phyloP scores from a whole-genome alignment of 352 stramenopile genomes.

The Blastocystis hominis region DNA sequence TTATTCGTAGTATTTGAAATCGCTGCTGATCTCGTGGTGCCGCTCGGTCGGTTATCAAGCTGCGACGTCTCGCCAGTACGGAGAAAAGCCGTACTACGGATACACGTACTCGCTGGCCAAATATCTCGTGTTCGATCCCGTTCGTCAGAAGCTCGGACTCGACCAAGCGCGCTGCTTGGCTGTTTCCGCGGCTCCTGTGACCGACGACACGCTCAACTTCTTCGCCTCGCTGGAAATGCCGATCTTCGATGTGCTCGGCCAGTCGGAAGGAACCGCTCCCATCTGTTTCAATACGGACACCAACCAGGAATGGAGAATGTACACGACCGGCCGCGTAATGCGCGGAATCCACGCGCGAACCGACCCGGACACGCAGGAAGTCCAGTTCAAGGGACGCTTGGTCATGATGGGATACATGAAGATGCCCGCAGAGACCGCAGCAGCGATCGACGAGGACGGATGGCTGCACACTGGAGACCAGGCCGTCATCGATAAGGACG shows the following conservation, averaged over 20 bases:
- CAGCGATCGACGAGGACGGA: conserved; percentile 60
- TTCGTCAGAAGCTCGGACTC: conserved; percentile 27
- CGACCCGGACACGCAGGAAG: conserved; percentile 47
- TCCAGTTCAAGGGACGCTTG: conserved; percentile 47
- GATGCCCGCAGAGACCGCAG: conserved; percentile 58
- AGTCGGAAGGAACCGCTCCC: conserved; percentile 60
- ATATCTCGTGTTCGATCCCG: conserved; percentile 68
- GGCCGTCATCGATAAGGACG: conserved; percentile 60
- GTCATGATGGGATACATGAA: conserved; percentile 59
- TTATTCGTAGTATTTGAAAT: conserved; percentile 77
- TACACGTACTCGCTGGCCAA: conserved; percentile 78
- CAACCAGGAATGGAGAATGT: conserved; percentile 58
- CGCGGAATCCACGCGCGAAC: background rate
- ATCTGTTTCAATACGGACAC: conserved; percentile 58
- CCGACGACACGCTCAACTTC: conserved; percentile 64
- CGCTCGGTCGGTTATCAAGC: conserved; percentile 67
- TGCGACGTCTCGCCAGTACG: conserved; percentile 71
- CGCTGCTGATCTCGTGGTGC: conserved; percentile 76
- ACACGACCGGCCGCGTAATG: conserved; percentile 33
- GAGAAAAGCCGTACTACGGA: conserved; percentile 72
- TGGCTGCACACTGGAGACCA: conserved; percentile 64
- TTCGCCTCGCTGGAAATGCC: conserved; percentile 64
- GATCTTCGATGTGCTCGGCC: conserved; percentile 65
- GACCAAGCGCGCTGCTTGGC: conserved; percentile 28
- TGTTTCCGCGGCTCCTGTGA: conserved; percentile 62